phyloP scores from a whole-genome alignment of 106 monocot species.

The Acanthochlamys bracteata region DNA sequence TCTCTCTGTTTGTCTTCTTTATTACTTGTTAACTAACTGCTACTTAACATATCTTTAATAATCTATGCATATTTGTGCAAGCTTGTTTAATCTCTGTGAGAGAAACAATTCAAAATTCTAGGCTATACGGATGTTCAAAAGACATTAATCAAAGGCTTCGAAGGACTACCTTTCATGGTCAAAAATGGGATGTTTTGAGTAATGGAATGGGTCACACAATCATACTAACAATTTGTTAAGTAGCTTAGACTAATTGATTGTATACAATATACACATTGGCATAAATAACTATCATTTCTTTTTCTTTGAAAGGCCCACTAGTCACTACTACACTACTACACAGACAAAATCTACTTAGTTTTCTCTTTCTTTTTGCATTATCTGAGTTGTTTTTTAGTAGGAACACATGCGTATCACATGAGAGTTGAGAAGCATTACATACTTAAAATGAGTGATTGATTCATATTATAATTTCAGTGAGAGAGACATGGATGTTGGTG shows the following conservation, averaged over 20 bases:
- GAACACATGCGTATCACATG: conserved; percentile 7
- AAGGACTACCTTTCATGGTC: not conserved
- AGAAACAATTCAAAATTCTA: not conserved
- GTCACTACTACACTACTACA: conserved; percentile 5
- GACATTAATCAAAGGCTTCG: not conserved
- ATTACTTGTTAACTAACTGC: not conserved
- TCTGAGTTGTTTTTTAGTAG: not conserved
- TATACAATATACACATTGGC: not conserved
- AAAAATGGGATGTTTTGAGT: not conserved
- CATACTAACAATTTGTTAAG: not conserved
- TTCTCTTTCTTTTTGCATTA: not conserved
- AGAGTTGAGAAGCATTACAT: not conserved
- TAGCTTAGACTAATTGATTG: not conserved
- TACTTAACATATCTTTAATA: not conserved
- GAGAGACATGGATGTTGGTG: not conserved
- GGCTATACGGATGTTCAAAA: not conserved
- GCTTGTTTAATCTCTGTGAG: not conserved
- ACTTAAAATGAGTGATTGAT: not conserved
- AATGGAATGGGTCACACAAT: not conserved
- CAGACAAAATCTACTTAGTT: not conserved
- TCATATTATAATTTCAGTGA: not conserved
- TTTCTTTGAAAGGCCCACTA: conserved; percentile 6
- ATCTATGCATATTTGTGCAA: too few species aligned
- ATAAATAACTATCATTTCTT: conserved; percentile 1
- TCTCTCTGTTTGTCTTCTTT: conserved; percentile 4